phyloP scores from a whole-genome alignment of 2,329 filamentous ascomycete genomes.

The Hypoxylon sp. region DNA sequence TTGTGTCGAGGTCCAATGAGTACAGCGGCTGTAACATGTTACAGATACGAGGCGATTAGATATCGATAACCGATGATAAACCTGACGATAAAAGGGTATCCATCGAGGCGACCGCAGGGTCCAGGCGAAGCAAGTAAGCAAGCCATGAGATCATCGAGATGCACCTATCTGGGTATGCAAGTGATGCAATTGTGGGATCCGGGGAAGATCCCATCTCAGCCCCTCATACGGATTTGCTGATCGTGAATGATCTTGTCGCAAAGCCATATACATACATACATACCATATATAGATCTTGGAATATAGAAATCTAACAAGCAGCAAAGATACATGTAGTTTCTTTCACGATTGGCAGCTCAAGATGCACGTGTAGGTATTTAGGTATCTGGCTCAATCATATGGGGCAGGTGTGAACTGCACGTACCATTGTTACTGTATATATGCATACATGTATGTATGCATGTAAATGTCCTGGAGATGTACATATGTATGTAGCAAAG shows the following conservation, averaged over 20 bases:
- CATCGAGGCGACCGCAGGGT: constrained; percentile 20
- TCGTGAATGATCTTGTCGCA: not conserved
- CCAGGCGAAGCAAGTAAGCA: constrained; percentile 7
- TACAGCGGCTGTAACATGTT: not conserved
- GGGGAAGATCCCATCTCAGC: constrained; percentile 36
- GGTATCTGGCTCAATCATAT: no score
- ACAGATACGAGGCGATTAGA: constrained; percentile 17
- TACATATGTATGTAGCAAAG: constrained; percentile 15
- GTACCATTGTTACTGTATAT: no score
- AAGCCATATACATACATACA: not conserved
- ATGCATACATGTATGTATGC: no score
- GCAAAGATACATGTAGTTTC: not conserved
- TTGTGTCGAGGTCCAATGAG: constrained; percentile 3
- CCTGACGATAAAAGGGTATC: constrained; percentile 23
- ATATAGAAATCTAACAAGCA: not conserved
- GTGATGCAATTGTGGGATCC: constrained; percentile 46
- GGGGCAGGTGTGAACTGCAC: not conserved
- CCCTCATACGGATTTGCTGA: constrained; percentile 20
- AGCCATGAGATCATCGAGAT: constrained; percentile 23
- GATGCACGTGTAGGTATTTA: no score
- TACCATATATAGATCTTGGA: not conserved
- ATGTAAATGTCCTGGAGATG: not conserved
- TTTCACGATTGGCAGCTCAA: no score
- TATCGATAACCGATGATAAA: constrained; percentile 29
- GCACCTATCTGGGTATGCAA: constrained; percentile 36